Conservation (phyloP, 805 yeast species). For the Metschnikowia continentalis region DNA sequence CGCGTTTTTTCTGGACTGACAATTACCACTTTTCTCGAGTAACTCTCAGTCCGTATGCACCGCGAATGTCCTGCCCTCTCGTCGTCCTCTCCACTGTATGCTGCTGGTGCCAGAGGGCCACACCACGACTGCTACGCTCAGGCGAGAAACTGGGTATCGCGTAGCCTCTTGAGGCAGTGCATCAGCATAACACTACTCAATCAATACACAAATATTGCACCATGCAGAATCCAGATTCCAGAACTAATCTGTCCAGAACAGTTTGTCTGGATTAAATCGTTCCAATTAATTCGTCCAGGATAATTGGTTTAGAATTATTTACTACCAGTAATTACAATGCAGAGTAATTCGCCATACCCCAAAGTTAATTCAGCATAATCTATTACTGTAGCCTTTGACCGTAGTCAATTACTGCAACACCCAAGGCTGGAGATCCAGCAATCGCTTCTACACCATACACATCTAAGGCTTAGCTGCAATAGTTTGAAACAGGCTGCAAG, state of each 20-base stretch:
- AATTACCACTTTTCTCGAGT: constrained; percentile 9
- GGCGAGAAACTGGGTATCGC: background rate
- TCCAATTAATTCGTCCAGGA: too few species aligned
- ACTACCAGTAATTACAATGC: too few species aligned
- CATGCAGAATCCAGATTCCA: too few species aligned
- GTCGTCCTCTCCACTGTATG: background rate
- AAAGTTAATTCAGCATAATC: too few species aligned
- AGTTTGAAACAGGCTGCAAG: background rate
- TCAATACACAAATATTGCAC: background rate
- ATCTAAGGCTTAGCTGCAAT: background rate
- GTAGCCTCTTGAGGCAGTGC: background rate
- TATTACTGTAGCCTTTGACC: too few species aligned
- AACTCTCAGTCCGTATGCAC: constrained; percentile 2
- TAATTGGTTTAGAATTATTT: too few species aligned
- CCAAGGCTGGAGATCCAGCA: too few species aligned
- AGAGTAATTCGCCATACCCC: too few species aligned
- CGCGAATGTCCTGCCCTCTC: background rate
- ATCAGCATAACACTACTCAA: background rate
- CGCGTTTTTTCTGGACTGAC: constrained; percentile 10
- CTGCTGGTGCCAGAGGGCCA: background rate
- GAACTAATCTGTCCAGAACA: too few species aligned
- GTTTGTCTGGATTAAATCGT: too few species aligned
- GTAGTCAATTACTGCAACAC: too few species aligned
- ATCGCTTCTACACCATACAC: background rate
- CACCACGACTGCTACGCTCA: background rate